Percentiles rank a stretch among this genome's conserved stretches.
These are phyloP conservation scores for Pythium grandisporangium DNA, from an alignment of 352 stramenopile species.

Conservation along the genomic window DNA sequence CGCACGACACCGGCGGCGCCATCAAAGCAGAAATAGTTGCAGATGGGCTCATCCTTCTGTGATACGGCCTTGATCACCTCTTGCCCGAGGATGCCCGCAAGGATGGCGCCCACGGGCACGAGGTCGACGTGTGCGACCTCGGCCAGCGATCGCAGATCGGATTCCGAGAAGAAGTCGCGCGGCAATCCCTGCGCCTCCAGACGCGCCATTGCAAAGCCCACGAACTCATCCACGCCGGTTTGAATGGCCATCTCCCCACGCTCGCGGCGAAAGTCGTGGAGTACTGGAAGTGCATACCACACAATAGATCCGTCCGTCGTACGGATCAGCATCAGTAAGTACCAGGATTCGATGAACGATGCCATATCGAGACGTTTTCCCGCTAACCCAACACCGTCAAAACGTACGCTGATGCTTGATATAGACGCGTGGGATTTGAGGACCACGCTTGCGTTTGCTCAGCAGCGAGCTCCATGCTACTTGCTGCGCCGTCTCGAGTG, in stretches of 20 bases:
- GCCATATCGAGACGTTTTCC: too few relatives aligned
- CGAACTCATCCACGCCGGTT: too few relatives aligned
- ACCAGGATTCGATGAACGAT: too few relatives aligned
- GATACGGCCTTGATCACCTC: conserved; percentile 98
- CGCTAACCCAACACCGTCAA: too few relatives aligned
- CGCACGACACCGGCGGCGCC: conserved; percentile 44
- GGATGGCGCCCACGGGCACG: conserved; percentile 91
- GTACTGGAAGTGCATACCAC: too few relatives aligned
- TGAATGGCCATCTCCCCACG: too few relatives aligned
- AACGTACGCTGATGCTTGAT: conserved; percentile 68
- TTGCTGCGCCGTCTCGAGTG: conserved; percentile 31
- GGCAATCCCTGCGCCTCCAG: conserved; percentile 50
- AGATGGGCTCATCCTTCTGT: conserved; percentile 93
- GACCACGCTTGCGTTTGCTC: conserved; percentile 57
- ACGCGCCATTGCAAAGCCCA: conserved; percentile 38
- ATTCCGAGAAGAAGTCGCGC: conserved; percentile 41
- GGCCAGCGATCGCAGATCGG: conserved; percentile 42
- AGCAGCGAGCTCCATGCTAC: conserved; percentile 57
- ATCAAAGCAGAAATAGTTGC: conserved; percentile 95
- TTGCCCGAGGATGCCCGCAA: conserved; percentile 95
- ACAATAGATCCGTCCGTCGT: too few relatives aligned
- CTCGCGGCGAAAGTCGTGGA: conserved; percentile 53
- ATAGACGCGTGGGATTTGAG: conserved; percentile 65
- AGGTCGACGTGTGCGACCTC: conserved; percentile 48
- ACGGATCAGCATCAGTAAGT: too few relatives aligned